Evolutionary conservation across 164 flowering plant species (phyloP), one percentile per base, ranked within the genome.

Genomic region (Kalanchoe fedtschenkoi): DNA sequence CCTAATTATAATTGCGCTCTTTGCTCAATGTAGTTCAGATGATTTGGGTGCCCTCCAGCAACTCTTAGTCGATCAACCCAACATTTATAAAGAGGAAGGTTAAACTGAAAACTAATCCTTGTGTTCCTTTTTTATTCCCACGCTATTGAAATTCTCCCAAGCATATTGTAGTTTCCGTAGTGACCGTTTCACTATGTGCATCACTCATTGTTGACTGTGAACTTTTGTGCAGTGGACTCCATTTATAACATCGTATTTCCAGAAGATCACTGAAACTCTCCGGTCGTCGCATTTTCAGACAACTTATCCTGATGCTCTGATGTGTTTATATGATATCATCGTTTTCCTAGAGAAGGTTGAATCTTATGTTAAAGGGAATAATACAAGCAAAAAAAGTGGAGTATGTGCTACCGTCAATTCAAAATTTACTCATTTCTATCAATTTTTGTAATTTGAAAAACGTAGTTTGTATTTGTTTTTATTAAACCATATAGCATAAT

Each of bases 51-150:
- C 88, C 15, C 77, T 91, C 58, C 77, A 78, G 62, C 87, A 81
- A 61, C 78, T 89, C 28, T 70, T 89, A 69, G 78, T 80, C 70
- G 96, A 91, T 78, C 98, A 91, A 75, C 95, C 98, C 60, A 89
- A 91, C 70, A 87, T 91, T 39, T 83, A 80, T 14, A 80, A 70
- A 64, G 85, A 81, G 28, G 86, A 90, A 83, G 95, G 97, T 87
- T n/a, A n/a, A n/a, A n/a, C n/a, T n/a, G 75, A 1, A 70, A 37
- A 1, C 33, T 66, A 0, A 6, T 37, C 37, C 46, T 47, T 6
- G 3, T 34, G 7, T 22, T 22, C 2, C 16, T 5, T 16, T 30
- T 42, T 16, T 34, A n/a, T n/a, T 39, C 13, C 9, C 16, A 15
- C 32, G 6, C 16, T 60, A 4, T 2, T 26, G 16, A n/a, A 33